Evolutionary conservation across 2,329 filamentous ascomycete genomes (phyloP).

Genomic region (Macrophomina pseudophaseolina): DNA sequence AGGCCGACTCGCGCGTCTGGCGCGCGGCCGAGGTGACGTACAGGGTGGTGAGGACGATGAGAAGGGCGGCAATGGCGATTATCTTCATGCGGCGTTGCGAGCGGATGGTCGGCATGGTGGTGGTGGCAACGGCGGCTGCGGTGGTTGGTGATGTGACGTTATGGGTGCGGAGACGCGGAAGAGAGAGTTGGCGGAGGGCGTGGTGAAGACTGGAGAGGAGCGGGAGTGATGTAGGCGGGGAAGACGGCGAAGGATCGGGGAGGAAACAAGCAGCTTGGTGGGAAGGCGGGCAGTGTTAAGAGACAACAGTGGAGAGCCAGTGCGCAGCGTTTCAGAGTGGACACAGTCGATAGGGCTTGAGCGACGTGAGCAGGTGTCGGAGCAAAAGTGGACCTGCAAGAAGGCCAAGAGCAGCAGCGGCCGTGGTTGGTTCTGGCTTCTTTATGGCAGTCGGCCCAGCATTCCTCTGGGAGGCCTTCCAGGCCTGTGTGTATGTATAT

Average conservation of each 20-base stretch:
- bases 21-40: constrained; percentile 72
- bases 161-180: not conserved
- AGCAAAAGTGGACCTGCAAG: not conserved
- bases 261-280: not conserved
- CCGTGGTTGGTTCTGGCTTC: not conserved
- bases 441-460: not conserved
- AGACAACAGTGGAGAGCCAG: not conserved
- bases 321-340: constrained; percentile 15
- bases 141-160: not conserved
- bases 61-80: constrained; percentile 67
- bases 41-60: constrained; percentile 69
- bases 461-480: not conserved
- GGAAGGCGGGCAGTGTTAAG: too few species aligned
- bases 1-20: constrained; percentile 57
- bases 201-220: not conserved
- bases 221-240: not conserved
- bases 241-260: not conserved
- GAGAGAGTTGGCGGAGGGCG: not conserved
- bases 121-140: not conserved
- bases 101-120: constrained; percentile 35
- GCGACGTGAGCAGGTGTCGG: not conserved
- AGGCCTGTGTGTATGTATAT: not conserved
- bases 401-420: not conserved
- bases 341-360: not conserved
- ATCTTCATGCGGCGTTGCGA: constrained; percentile 68